Evolutionary conservation across 2,329 filamentous ascomycete genomes (phyloP).

Genomic region (Ophiocordyceps polyrhachis-furcata): DNA sequence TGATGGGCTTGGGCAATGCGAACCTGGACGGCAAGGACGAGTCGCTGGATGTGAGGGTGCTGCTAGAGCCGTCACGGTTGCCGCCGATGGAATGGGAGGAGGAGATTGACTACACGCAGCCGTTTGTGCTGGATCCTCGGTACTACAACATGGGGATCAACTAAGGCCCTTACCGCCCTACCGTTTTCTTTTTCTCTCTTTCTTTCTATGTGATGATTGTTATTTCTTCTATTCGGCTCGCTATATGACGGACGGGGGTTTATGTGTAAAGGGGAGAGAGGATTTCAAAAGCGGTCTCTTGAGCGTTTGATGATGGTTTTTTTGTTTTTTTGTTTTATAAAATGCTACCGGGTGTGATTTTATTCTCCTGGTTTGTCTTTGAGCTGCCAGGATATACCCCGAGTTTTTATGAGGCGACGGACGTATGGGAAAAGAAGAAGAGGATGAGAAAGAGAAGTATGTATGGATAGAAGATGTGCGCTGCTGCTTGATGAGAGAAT

Average conservation of each 20-base stretch:
- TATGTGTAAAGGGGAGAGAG: background rate
- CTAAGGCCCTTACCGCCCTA: background rate
- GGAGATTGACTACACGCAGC: constrained; percentile 29
- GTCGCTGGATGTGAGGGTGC: constrained; percentile 11
- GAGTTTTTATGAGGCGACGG: constrained; percentile 1
- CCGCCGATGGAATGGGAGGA: constrained; percentile 30
- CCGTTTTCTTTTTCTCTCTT: background rate
- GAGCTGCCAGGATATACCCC: constrained; percentile 12
- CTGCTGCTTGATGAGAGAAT: too few relatives aligned
- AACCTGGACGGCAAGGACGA: constrained; percentile 5
- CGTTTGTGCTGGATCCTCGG: constrained; percentile 30
- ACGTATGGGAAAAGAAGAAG: background rate
- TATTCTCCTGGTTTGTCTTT: constrained; percentile 2
- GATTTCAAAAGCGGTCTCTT: background rate
- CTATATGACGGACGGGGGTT: background rate
- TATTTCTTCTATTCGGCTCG: background rate
- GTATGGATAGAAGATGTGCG: too few relatives aligned
- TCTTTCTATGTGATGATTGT: too few relatives aligned
- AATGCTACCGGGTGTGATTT: background rate
- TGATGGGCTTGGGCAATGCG: constrained; percentile 22
- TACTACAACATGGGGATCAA: constrained; percentile 15
- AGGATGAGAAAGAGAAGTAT: background rate
- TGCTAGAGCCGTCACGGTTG: constrained; percentile 9
- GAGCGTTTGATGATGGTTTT: background rate
- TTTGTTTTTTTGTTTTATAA: background rate